These are phyloP conservation scores for Xerophyta viscosa DNA, from an alignment of 106 monocot species.

Conservation along the genomic window DNA sequence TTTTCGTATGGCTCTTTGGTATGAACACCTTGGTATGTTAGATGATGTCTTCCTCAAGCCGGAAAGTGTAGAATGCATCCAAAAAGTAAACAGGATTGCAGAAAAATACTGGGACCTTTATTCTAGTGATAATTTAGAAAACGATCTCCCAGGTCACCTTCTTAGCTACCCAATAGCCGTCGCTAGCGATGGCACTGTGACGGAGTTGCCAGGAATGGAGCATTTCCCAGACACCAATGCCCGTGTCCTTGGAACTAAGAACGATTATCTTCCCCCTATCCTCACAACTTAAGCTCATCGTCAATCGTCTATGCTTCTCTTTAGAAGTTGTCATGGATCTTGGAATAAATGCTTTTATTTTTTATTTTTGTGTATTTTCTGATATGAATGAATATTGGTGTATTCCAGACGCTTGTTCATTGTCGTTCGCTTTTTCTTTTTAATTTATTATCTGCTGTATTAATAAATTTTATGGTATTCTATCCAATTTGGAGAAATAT, in stretches of 20 bases:
- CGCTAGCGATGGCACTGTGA: conserved; percentile 24
- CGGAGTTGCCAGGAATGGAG: conserved; percentile 20
- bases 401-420: too few species aligned
- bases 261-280: conserved; percentile 50
- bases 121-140: conserved; percentile 19
- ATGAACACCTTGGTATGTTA: conserved; percentile 49
- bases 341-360: neutral
- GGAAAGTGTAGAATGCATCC: conserved; percentile 48
- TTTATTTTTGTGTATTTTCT: too few species aligned
- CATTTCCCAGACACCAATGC: conserved; percentile 68
- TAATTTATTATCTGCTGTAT: too few species aligned
- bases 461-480: too few species aligned
- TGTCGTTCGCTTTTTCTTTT: too few species aligned
- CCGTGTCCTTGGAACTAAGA: conserved; percentile 44
- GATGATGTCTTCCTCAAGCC: conserved; percentile 46
- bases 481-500: too few species aligned
- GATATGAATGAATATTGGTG: too few species aligned
- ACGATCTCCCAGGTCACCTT: conserved; percentile 62
- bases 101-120: conserved; percentile 59
- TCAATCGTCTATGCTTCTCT: too few species aligned
- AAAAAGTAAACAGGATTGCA: conserved; percentile 52
- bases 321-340: too few species aligned
- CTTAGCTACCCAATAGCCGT: conserved; percentile 48
- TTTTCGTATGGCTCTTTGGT: conserved; percentile 70
- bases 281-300: conserved; percentile 43